Percentiles rank a stretch among this genome's conserved stretches.
Conservation (phyloP, 2,329 filamentous ascomycete species). For the Pseudogymnoascus sp. region DNA sequence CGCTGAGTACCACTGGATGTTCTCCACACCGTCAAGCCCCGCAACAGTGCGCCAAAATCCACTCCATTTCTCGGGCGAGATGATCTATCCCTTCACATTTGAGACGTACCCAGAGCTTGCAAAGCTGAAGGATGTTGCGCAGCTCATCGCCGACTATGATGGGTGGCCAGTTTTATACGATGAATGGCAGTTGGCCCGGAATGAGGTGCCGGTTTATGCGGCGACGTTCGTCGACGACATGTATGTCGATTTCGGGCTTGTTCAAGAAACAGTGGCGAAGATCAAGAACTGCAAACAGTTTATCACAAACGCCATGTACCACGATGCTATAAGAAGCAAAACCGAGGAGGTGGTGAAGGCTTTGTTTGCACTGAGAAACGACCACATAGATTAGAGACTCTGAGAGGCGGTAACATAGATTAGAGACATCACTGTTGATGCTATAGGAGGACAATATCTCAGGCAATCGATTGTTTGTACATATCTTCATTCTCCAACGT, state of each 20-base stretch:
- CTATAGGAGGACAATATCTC: not conserved
- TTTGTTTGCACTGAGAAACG: constrained; percentile 71
- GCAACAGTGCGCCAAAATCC: constrained; percentile 41
- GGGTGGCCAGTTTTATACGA: constrained; percentile 78
- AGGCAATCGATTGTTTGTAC: not conserved
- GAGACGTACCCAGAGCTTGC: constrained; percentile 70
- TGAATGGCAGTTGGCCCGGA: constrained; percentile 62
- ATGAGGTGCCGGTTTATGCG: constrained; percentile 80
- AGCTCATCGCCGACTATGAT: constrained; percentile 60
- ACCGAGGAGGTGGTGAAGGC: constrained; percentile 70
- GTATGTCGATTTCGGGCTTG: constrained; percentile 78
- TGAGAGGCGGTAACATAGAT: too few species aligned
- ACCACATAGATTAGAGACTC: constrained; percentile 46
- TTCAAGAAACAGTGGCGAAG: constrained; percentile 64
- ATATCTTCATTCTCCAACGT: not conserved
- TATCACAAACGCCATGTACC: constrained; percentile 81
- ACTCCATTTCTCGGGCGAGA: constrained; percentile 83
- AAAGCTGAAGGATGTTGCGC: constrained; percentile 61
- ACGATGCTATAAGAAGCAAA: constrained; percentile 70
- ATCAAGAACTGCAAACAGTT: constrained; percentile 75
- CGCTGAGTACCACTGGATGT: constrained; percentile 44
- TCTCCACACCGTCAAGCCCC: constrained; percentile 25
- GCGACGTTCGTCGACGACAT: constrained; percentile 82
- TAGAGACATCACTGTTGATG: not conserved
- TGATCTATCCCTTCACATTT: constrained; percentile 84